These are phyloP conservation scores for Friedmanniomyces simplex DNA, from an alignment of 495 filamentous ascomycete species.

Conservation along the genomic window DNA sequence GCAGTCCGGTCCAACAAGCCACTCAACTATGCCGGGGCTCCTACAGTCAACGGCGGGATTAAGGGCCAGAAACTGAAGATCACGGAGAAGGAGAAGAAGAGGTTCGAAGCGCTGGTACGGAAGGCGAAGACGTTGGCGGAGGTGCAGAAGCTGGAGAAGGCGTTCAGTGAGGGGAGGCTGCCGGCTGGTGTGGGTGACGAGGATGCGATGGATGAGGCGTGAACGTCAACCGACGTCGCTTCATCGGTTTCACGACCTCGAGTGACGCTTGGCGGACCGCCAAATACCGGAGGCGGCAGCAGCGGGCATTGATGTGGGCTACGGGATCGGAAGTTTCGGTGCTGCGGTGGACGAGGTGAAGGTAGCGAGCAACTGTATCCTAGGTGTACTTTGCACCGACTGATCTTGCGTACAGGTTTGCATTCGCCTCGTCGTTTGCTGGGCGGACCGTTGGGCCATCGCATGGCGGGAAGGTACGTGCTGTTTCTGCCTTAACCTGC, in stretches of 20 bases:
- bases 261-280: not conserved
- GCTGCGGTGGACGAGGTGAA: not conserved
- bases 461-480: not conserved
- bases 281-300: too few species aligned
- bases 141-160: constrained; percentile 54
- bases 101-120: constrained; percentile 61
- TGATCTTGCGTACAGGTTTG: not conserved
- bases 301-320: not conserved
- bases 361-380: not conserved
- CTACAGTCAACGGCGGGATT: constrained; percentile 36
- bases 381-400: not conserved
- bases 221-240: constrained; percentile 2
- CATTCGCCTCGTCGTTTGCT: too few species aligned
- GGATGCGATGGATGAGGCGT: constrained; percentile 21
- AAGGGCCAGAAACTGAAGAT: constrained; percentile 56
- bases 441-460: not conserved
- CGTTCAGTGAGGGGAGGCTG: constrained; percentile 75
- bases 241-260: not conserved
- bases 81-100: constrained; percentile 59
- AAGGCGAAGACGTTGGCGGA: constrained; percentile 70
- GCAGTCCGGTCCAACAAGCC: constrained; percentile 14
- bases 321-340: not conserved
- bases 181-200: constrained; percentile 43
- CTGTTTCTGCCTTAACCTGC: not conserved
- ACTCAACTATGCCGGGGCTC: constrained; percentile 51